These are phyloP conservation scores for Aspergillus kassunensis DNA, from an alignment of 495 filamentous ascomycete species.

Conservation along the genomic window DNA sequence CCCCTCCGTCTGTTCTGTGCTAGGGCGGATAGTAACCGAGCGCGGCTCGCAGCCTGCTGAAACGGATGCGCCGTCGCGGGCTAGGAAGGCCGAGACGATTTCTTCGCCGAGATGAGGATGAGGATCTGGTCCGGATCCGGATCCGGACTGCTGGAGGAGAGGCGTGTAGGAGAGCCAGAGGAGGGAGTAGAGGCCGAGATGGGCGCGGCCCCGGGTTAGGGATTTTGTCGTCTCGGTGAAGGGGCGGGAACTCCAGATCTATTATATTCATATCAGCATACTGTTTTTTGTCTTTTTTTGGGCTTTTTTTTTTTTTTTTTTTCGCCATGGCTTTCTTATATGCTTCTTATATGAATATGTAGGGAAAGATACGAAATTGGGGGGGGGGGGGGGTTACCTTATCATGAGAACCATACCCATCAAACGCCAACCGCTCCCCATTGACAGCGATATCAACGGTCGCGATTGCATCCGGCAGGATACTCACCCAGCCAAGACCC, in stretches of 20 bases:
- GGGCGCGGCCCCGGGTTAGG: conserved; percentile 41
- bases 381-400: conserved; percentile 20
- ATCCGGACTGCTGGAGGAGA: neutral
- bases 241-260: conserved; percentile 15
- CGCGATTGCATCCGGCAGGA: conserved; percentile 30
- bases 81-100: conserved; percentile 27
- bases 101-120: neutral
- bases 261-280: neutral
- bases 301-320: neutral
- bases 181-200: conserved; percentile 33
- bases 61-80: conserved; percentile 20
- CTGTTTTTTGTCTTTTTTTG: too few relatives aligned
- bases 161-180: conserved; percentile 35
- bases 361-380: neutral
- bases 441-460: conserved; percentile 26
- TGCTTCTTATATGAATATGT: too few relatives aligned
- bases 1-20: neutral
- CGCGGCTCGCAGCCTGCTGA: conserved; percentile 17
- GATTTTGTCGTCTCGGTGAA: conserved; percentile 19
- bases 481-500: conserved; percentile 33
- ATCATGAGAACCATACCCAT: conserved; percentile 39
- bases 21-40: conserved; percentile 8
- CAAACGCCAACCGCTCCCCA: conserved; percentile 27
- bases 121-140: too few relatives aligned
- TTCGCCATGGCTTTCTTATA: too few relatives aligned